Conservation (phyloP, 2,329 filamentous ascomycete species). For the Hymenoscyphus fructigenus region DNA sequence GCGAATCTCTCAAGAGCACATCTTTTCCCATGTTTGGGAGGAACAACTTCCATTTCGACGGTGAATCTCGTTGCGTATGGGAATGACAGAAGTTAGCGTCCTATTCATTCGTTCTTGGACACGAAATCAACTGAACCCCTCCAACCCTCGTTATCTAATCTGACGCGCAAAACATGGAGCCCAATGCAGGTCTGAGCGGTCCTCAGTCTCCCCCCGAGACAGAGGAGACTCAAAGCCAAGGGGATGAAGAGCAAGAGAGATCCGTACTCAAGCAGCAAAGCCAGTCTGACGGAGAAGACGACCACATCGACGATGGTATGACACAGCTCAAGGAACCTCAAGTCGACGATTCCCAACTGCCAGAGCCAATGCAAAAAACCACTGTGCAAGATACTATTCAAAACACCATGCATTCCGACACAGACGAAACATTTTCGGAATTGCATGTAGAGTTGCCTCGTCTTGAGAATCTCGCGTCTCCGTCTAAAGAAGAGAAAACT, state of each 20-base stretch:
- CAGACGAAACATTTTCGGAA: background rate
- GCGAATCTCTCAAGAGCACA: background rate
- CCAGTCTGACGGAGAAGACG: background rate
- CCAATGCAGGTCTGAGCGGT: background rate
- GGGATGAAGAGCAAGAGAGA: background rate
- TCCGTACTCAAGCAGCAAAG: background rate
- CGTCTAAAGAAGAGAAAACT: background rate
- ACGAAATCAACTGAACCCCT: background rate
- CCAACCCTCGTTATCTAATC: background rate
- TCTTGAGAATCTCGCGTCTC: background rate
- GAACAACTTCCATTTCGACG: background rate
- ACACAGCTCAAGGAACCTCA: background rate
- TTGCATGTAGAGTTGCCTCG: background rate
- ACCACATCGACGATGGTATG: background rate
- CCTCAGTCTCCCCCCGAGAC: conserved; percentile 9
- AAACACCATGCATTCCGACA: background rate
- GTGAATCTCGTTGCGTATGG: background rate
- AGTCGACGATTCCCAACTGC: background rate
- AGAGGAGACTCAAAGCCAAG: background rate
- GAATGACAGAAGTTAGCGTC: background rate
- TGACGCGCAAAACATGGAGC: background rate
- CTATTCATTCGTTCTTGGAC: background rate
- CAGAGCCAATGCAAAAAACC: background rate
- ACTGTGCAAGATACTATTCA: background rate
- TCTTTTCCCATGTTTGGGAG: background rate